Conservation (phyloP, 805 yeast genomes). For the Myxozyma neotropica region DNA sequence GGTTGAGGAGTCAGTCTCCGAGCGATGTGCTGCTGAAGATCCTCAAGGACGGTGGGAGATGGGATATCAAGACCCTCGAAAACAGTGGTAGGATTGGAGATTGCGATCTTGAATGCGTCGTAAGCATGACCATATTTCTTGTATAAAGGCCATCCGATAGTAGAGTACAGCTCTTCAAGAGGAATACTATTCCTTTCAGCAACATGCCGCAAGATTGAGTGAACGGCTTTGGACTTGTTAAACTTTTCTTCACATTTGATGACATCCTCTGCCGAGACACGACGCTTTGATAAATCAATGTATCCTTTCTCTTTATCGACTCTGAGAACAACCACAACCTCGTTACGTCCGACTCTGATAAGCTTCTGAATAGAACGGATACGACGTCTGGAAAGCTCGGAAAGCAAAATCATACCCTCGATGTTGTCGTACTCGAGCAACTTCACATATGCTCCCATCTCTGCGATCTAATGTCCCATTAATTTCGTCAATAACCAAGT, state of each 20-base stretch:
- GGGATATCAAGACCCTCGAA: slow-evolving; percentile 80
- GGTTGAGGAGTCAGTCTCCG: slow-evolving; percentile 98
- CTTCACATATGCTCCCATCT: slow-evolving; percentile 98
- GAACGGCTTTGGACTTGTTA: slow-evolving; percentile 95
- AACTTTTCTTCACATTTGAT: slow-evolving; percentile 96
- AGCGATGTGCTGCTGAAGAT: slow-evolving; percentile 81
- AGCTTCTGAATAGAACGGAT: slow-evolving; percentile 96
- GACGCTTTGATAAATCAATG: slow-evolving; percentile 95
- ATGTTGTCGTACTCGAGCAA: slow-evolving; percentile 95
- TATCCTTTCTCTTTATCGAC: slow-evolving; percentile 99
- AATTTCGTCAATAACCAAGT: too few relatives aligned
- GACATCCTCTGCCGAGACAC: slow-evolving; percentile 97
- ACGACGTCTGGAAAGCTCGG: slow-evolving; percentile 97
- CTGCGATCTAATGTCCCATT: slow-evolving; percentile 72
- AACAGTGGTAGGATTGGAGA: slow-evolving; percentile 81
- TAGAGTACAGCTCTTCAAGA: slow-evolving; percentile 80
- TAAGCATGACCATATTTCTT: slow-evolving; percentile 95
- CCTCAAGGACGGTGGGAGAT: slow-evolving; percentile 72
- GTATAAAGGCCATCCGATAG: slow-evolving; percentile 97
- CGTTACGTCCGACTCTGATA: slow-evolving; percentile 97
- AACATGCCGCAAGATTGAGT: slow-evolving; percentile 96
- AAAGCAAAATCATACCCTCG: slow-evolving; percentile 96
- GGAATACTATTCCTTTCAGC: slow-evolving; percentile 93
- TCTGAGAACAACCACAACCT: slow-evolving; percentile 95
- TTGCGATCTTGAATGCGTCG: slow-evolving; percentile 95